Base-by-base conservation (phyloP, 345 rosid genomes). In the Hibiscus mutabilis region DNA sequence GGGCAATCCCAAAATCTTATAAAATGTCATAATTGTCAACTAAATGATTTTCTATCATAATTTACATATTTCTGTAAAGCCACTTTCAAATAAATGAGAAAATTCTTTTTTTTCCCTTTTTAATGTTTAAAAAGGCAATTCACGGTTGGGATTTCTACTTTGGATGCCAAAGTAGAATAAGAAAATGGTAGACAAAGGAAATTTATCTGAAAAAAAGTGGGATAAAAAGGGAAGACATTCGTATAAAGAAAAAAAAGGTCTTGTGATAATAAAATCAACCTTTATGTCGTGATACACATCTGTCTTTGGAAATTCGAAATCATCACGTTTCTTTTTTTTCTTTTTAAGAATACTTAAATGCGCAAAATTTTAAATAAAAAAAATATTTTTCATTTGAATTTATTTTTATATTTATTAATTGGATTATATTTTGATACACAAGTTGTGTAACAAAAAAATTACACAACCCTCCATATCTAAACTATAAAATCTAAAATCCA, bases 121-220 rank as follows among this genome's bases (percentile, higher is more conserved):
- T 8, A 55, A 55, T 19, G 4, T 56, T 24, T 58, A 8, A 58
- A 58, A 58, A 58, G 9, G 3, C 5, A 19, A 55, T 19, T 21
- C 59, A 55, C 4, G 3, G 14, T 8, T 19, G 59, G 2, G 18
- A 49, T 55, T 55, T 55, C 27, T 55, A 19, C 64, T 56, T 63
- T 44, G 47, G 57, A 69, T 69, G 65, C 65, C 21, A 42, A 11
- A 12, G 2, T 21, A 4, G 51, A 10, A 44, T 65, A 10, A 10
- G 68, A 65, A 47, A 66, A 33, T 65, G 56, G 67, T 37, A 27
- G 51, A 58, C 42, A 71, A 76, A 22, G 79, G 27, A 21, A 44
- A 46, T 5, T 4, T 42, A 10, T 18, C 3, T 13, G 47, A 53
- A 42, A 70, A 0, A 70, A 70, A 70, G 70, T 18, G 27, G 12